These are phyloP conservation scores for Ogataea saltuana DNA, from an alignment of 805 yeast genomes.

Conservation along the genomic window DNA sequence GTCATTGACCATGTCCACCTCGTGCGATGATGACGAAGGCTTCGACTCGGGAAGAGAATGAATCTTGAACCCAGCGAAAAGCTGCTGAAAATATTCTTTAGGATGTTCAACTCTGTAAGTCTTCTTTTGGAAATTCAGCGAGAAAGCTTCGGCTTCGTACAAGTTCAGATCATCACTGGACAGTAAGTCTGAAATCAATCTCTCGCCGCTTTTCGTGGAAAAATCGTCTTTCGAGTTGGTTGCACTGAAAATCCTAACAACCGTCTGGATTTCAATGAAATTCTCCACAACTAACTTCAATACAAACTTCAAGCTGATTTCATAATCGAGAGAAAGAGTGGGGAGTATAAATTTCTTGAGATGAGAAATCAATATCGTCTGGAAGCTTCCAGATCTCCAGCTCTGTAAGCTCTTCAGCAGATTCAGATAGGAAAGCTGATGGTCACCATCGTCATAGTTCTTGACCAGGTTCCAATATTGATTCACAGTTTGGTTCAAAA, in stretches of 20 bases:
- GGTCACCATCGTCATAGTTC: conserved; percentile 20
- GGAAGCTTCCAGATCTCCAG: conserved; percentile 41
- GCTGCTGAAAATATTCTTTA: conserved; percentile 20
- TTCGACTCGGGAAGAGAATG: conserved; percentile 9
- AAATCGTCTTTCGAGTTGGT: conserved; percentile 20
- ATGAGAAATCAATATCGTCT: conserved; percentile 25
- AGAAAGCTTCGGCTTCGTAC: conserved; percentile 21
- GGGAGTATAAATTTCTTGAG: conserved; percentile 32
- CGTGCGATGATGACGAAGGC: conserved; percentile 16
- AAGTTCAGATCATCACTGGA: conserved; percentile 24
- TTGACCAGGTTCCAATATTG: conserved; percentile 31
- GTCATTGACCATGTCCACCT: conserved; percentile 20
- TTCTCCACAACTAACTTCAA: conserved; percentile 40
- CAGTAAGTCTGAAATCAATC: conserved; percentile 29
- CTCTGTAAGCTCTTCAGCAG: conserved; percentile 34
- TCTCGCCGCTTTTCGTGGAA: conserved; percentile 18
- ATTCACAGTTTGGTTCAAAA: conserved; percentile 27
- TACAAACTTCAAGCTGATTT: conserved; percentile 38
- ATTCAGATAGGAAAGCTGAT: conserved; percentile 10
- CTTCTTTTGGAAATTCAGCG: conserved; percentile 18
- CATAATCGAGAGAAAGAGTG: conserved; percentile 37
- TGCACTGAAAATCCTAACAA: conserved; percentile 34
- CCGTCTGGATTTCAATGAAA: conserved; percentile 35
- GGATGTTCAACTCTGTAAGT: conserved; percentile 18
- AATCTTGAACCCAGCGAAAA: conserved; percentile 15